A percentile compares a stretch with the other conserved stretches of the same genome.
These are phyloP conservation scores for Brassica napus DNA, from an alignment of 345 rosid species.

Conservation along the genomic window DNA sequence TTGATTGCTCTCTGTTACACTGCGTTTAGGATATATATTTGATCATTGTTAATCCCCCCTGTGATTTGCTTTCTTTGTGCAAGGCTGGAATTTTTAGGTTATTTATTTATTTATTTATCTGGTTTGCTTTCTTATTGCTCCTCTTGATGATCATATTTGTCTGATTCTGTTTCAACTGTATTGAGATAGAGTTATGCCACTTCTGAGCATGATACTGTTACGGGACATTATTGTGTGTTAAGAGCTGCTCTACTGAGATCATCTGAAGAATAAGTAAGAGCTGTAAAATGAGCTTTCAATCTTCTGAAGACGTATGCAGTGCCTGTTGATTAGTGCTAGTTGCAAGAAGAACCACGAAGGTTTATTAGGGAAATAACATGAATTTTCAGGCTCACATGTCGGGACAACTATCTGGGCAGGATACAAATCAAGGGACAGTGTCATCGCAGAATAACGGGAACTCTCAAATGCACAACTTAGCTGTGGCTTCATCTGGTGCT, in stretches of 20 bases:
- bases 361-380: no score
- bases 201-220: neutral
- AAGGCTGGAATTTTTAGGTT: conserved; percentile 31
- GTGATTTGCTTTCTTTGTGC: conserved; percentile 20
- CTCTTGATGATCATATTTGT: conserved; percentile 13
- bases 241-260: no score
- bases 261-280: no score
- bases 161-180: conserved; percentile 3
- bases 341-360: no score
- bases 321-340: no score
- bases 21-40: no score
- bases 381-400: conserved; percentile 61
- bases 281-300: no score
- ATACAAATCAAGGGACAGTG: conserved; percentile 44
- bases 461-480: conserved; percentile 62
- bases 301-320: no score
- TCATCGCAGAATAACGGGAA: conserved; percentile 64
- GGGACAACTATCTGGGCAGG: conserved; percentile 33
- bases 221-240: no score
- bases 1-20: conserved; percentile 9
- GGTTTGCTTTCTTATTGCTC: no score
- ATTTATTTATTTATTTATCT: neutral
- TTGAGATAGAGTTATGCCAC: neutral
- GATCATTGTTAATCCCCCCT: neutral
- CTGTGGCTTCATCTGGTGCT: neutral